Evolutionary conservation across 176 grass and related monocot species (phyloP).

Genomic region (Oryza glumipatula): DNA sequence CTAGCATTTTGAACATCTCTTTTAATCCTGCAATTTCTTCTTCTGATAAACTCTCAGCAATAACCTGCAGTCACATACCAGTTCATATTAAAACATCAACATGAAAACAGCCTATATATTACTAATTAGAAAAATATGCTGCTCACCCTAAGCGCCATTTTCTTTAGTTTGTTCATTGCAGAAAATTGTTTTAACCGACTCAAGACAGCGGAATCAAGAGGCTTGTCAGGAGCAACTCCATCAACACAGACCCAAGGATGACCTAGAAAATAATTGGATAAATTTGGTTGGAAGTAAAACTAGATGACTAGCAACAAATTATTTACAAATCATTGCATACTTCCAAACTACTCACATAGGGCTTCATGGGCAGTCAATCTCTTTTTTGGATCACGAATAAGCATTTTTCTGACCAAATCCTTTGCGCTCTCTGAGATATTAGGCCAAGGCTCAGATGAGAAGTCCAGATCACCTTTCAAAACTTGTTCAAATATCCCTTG

Average conservation of each 20-base stretch:
- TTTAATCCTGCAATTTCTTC: constrained; percentile 83
- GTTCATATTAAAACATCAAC: constrained; percentile 15
- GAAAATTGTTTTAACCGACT: constrained; percentile 79
- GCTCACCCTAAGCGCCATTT: constrained; percentile 80
- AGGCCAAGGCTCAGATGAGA: constrained; percentile 73
- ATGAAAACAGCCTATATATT: constrained; percentile 14
- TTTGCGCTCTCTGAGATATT: constrained; percentile 80
- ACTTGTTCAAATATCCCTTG: constrained; percentile 93
- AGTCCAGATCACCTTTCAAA: constrained; percentile 75
- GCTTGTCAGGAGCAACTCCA: constrained; percentile 79
- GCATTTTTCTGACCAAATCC: constrained; percentile 83
- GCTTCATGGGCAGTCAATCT: constrained; percentile 79
- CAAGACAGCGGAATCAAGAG: constrained; percentile 82
- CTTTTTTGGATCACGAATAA: constrained; percentile 75
- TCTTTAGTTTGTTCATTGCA: constrained; percentile 89
- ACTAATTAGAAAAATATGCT: not conserved
- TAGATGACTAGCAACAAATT: constrained; percentile 2
- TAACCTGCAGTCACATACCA: constrained; percentile 52
- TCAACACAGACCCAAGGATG: constrained; percentile 82
- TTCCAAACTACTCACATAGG: constrained; percentile 62
- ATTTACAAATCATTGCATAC: not conserved
- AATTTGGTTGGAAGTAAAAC: not conserved
- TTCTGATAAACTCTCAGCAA: constrained; percentile 77
- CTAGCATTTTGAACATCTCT: constrained; percentile 91
- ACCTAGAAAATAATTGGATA: constrained; percentile 39